Conservation (phyloP, 768 basidiomycete species). For the Suillus subluteus region DNA sequence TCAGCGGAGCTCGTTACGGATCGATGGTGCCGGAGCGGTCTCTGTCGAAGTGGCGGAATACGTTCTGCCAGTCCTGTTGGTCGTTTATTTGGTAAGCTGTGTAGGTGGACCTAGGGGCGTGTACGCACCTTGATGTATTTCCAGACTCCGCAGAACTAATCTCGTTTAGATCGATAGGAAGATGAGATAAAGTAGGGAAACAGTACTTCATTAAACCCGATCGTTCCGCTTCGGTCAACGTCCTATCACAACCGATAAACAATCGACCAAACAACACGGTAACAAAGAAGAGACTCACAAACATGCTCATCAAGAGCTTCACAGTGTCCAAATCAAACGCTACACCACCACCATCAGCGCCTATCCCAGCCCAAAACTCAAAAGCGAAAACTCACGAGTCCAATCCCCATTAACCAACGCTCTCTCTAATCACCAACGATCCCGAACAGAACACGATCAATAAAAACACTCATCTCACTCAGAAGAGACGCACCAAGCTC, state of each 20-base stretch:
- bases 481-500: constrained; percentile 63
- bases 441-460: not conserved
- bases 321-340: constrained; percentile 88
- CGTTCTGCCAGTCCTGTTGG: constrained; percentile 76
- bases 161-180: constrained; percentile 17
- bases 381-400: constrained; percentile 57
- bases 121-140: constrained; percentile 69
- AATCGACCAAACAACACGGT: not conserved
- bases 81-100: not conserved
- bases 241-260: constrained; percentile 45
- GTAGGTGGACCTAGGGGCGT: not conserved
- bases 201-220: constrained; percentile 75
- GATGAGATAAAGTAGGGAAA: not conserved
- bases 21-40: constrained; percentile 85
- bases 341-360: constrained; percentile 25
- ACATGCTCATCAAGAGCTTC: constrained; percentile 80
- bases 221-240: constrained; percentile 74
- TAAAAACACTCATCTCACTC: not conserved
- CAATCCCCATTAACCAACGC: constrained; percentile 69
- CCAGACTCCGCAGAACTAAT: constrained; percentile 76
- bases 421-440: constrained; percentile 37
- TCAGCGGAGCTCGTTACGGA: constrained; percentile 61
- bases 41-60: constrained; percentile 83
- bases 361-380: not conserved
- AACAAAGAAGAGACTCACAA: constrained; percentile 51